Percentiles rank a stretch among this genome's conserved stretches.
Evolutionary conservation across 805 yeast species (phyloP).

Genomic region (Ogataea wickerhamii): DNA sequence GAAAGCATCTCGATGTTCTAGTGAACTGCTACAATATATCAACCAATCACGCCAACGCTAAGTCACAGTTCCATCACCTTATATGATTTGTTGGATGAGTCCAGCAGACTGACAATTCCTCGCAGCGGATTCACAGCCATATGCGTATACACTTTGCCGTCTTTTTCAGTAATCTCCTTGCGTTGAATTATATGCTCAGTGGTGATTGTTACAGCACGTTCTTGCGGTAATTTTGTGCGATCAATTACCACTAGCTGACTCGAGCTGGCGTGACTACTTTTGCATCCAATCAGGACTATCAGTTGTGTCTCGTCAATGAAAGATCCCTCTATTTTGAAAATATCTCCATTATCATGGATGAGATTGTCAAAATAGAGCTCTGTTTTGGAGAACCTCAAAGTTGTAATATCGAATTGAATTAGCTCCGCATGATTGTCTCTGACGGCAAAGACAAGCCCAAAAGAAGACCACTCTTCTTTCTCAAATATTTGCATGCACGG

Average conservation of each 20-base stretch:
- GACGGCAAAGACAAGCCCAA: constrained; percentile 11
- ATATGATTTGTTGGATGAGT: constrained; percentile 38
- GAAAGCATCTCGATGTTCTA: constrained; percentile 10
- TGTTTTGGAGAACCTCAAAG: constrained; percentile 3
- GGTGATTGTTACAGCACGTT: constrained; percentile 5
- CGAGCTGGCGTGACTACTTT: neutral
- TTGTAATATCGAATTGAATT: constrained; percentile 10
- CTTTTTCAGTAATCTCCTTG: constrained; percentile 4
- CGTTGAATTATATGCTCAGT: constrained; percentile 7
- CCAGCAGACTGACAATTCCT: constrained; percentile 39
- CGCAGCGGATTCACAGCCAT: constrained; percentile 32
- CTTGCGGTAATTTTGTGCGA: neutral
- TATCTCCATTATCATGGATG: neutral
- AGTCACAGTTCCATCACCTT: constrained; percentile 29
- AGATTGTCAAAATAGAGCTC: constrained; percentile 6
- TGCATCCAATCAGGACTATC: constrained; percentile 10
- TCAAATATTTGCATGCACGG: constrained; percentile 7
- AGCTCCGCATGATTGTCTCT: constrained; percentile 12
- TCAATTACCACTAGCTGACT: constrained; percentile 5
- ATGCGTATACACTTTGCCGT: constrained; percentile 28
- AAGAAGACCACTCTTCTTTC: constrained; percentile 1
- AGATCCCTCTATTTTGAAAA: constrained; percentile 10
- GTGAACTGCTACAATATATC: constrained; percentile 7
- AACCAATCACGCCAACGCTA: too few relatives aligned
- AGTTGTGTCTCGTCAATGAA: constrained; percentile 5